Evolutionary conservation across 2,329 filamentous ascomycete genomes (phyloP).

Genomic region (Coniochaeta hoffmannii): DNA sequence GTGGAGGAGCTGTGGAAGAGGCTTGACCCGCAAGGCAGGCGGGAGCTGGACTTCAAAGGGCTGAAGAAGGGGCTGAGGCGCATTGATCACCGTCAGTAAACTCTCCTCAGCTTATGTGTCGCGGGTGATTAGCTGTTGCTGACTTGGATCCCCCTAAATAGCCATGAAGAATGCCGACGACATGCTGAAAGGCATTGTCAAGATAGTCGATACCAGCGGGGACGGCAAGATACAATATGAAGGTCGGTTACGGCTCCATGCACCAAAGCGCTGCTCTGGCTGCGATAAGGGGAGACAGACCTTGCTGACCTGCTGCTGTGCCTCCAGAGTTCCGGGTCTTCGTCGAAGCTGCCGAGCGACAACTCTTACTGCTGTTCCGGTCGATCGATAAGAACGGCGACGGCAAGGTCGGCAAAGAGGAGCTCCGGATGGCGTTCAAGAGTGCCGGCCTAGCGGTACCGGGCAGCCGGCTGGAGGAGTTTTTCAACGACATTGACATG

Average conservation of each 20-base stretch:
- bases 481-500: conserved; percentile 84
- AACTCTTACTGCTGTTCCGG: conserved; percentile 75
- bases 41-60: conserved; percentile 76
- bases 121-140: conserved; percentile 8
- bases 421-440: conserved; percentile 72
- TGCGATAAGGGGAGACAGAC: background rate
- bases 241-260: conserved; percentile 44
- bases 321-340: conserved; percentile 77
- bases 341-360: conserved; percentile 77
- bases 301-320: background rate
- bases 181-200: conserved; percentile 74
- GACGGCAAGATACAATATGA: conserved; percentile 89
- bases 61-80: conserved; percentile 77
- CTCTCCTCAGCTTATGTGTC: background rate
- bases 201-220: conserved; percentile 72
- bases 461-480: conserved; percentile 67
- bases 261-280: background rate
- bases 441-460: conserved; percentile 73
- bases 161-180: conserved; percentile 84
- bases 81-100: conserved; percentile 82
- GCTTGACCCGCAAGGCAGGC: conserved; percentile 69
- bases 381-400: conserved; percentile 81
- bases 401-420: conserved; percentile 78
- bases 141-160: conserved; percentile 19
- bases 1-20: conserved; percentile 78